Conservation (phyloP, 495 filamentous ascomycete species). For the Talaromyces stipitatus region DNA sequence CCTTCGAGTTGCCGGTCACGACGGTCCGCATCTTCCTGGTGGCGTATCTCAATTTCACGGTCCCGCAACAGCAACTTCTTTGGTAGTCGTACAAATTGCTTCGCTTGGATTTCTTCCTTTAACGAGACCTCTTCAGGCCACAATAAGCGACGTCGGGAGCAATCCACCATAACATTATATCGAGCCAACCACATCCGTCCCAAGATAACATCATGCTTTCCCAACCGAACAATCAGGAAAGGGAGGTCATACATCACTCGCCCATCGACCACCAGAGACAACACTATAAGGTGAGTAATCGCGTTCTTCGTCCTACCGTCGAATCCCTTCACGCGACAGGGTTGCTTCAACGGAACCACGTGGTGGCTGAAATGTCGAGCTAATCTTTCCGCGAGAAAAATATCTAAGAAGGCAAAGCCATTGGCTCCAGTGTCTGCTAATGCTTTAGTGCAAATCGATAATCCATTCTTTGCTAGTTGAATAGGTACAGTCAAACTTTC, state of each 20-base stretch:
- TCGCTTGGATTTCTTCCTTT: background rate
- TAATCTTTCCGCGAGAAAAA: no score
- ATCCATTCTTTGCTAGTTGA: slow-evolving; percentile 7
- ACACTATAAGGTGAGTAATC: background rate
- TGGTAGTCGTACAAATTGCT: background rate
- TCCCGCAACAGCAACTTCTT: no score
- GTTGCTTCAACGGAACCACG: no score
- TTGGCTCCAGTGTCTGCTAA: no score
- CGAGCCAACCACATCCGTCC: no score
- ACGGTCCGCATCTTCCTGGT: background rate
- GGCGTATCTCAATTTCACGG: background rate
- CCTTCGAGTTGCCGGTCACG: no score
- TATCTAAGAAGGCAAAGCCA: no score
- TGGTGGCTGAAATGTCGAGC: no score
- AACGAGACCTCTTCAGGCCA: background rate
- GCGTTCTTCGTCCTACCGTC: no score
- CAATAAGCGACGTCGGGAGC: background rate
- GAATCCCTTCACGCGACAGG: no score
- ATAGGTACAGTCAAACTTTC: no score
- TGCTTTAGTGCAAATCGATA: background rate
- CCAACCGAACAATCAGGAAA: background rate
- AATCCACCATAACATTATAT: no score
- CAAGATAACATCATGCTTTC: background rate
- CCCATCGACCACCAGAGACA: background rate
- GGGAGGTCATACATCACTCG: background rate